phyloP scores from a whole-genome alignment of 2,329 filamentous ascomycete species.

The Lasiodiplodia sp. region DNA sequence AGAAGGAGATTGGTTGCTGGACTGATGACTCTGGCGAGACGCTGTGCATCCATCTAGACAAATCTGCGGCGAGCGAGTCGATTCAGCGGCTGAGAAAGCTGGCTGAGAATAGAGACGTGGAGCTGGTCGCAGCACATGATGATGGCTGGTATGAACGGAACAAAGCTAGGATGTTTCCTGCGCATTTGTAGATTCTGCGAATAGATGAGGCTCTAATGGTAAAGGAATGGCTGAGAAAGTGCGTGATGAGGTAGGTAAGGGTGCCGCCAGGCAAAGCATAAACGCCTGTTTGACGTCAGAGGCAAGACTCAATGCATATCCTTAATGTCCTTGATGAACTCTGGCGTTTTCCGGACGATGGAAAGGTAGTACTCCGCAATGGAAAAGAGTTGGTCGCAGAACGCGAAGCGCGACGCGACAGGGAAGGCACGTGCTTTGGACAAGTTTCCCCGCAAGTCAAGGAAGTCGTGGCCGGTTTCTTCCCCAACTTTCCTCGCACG shows the following conservation, averaged over 20 bases:
- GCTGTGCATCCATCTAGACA: constrained; percentile 61
- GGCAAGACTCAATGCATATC: neutral
- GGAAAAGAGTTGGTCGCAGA: neutral
- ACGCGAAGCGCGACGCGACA: neutral
- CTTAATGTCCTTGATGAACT: neutral
- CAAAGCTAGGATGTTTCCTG: constrained; percentile 40
- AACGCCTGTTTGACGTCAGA: neutral
- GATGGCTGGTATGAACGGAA: constrained; percentile 55
- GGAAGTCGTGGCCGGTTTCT: constrained; percentile 1
- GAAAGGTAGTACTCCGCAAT: neutral
- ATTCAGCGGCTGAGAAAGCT: constrained; percentile 52
- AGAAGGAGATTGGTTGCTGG: constrained; percentile 61
- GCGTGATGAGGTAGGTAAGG: neutral
- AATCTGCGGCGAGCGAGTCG: constrained; percentile 52
- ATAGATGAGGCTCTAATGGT: neutral
- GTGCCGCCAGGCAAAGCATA: neutral
- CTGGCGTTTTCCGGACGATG: neutral
- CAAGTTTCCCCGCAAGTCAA: neutral
- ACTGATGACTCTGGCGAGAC: constrained; percentile 53
- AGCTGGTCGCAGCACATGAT: constrained; percentile 62
- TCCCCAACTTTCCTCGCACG: constrained; percentile 7
- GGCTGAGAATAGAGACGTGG: constrained; percentile 49
- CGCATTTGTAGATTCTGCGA: constrained; percentile 33
- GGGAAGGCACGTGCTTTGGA: neutral
- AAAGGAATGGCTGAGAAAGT: neutral